Evolutionary conservation across 257 asterid genomes (phyloP).

Genomic region (Craterostigma plantagineum): DNA sequence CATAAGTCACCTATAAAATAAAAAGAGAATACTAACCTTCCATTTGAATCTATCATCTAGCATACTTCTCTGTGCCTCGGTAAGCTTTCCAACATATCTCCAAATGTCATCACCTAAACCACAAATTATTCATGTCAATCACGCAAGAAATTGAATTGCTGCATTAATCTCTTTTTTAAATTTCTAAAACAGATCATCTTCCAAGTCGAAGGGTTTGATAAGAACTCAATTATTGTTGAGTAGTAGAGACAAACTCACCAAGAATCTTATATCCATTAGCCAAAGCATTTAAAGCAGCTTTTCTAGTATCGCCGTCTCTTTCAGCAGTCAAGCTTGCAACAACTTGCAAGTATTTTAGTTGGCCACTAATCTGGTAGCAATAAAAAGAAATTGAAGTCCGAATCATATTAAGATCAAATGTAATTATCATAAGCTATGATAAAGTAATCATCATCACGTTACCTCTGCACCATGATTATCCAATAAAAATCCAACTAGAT

Average conservation of each 20-base stretch:
- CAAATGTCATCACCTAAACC: conserved; percentile 88
- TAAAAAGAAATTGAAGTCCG: not conserved
- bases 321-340: conserved; percentile 96
- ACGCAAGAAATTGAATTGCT: not conserved
- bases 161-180: too few species aligned
- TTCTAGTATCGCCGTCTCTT: conserved; percentile 92
- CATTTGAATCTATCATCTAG: conserved; percentile 94
- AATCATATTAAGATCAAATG: not conserved
- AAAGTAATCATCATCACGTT: conserved; percentile 6
- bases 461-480: conserved; percentile 89
- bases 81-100: conserved; percentile 89
- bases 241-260: conserved; percentile 32
- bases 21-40: conserved; percentile 46
- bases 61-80: conserved; percentile 98
- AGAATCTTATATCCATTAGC: conserved; percentile 92
- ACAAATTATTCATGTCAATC: not conserved
- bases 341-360: conserved; percentile 83
- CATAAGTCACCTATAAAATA: too few species aligned
- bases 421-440: not conserved
- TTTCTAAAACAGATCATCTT: not conserved
- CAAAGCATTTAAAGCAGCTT: conserved; percentile 82
- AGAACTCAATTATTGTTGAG: not conserved
- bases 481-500: conserved; percentile 81
- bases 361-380: conserved; percentile 55
- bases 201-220: not conserved